Percentiles rank a stretch among this genome's conserved stretches.
These are phyloP conservation scores for Zymoseptoria ardabiliae DNA, from an alignment of 2,329 filamentous ascomycete species.

Conservation along the genomic window DNA sequence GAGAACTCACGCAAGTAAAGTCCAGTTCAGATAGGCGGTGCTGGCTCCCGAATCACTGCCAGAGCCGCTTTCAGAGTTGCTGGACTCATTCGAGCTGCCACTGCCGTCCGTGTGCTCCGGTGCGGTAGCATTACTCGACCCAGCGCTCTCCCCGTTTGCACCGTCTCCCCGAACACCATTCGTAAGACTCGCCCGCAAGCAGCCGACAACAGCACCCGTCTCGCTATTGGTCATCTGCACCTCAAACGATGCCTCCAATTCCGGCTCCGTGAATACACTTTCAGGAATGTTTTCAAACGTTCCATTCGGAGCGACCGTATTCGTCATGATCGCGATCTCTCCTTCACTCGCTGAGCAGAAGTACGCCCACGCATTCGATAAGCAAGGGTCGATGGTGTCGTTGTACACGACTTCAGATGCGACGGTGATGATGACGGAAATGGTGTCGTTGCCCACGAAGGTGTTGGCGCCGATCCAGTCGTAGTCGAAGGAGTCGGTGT, in stretches of 20 bases:
- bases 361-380: background rate
- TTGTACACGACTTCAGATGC: background rate
- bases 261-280: background rate
- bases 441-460: background rate
- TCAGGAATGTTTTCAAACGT: background rate
- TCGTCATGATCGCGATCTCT: background rate
- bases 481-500: background rate
- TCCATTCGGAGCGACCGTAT: background rate
- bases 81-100: background rate
- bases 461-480: background rate
- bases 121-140: background rate
- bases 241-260: background rate
- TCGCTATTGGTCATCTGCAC: background rate
- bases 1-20: background rate
- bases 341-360: background rate
- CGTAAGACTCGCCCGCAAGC: background rate
- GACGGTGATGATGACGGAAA: background rate
- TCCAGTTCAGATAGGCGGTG: background rate
- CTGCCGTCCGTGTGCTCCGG: background rate
- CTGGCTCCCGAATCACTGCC: background rate
- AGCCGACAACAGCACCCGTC: background rate
- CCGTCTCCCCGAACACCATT: background rate
- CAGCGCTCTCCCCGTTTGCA: background rate
- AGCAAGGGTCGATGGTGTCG: background rate
- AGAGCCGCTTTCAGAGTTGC: background rate